Evolutionary conservation across 2,329 filamentous ascomycete species (phyloP).

Genomic region (Trichoderma semiorbis): DNA sequence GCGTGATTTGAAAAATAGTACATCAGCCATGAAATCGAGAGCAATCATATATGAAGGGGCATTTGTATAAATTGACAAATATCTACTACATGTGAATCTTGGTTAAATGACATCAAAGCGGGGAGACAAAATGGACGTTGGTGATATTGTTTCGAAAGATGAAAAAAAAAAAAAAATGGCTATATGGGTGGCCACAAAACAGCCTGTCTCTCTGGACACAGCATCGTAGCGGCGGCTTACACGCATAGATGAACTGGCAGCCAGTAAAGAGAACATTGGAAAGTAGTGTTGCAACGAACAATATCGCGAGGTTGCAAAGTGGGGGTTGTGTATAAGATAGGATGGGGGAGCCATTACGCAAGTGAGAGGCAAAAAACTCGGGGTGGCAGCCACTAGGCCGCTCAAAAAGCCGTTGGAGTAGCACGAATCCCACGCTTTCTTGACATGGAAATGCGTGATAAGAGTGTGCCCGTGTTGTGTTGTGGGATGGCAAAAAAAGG

Average conservation of each 20-base stretch:
- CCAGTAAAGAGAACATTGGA: not conserved
- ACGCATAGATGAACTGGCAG: not conserved
- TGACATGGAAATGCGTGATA: not conserved
- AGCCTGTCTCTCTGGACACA: not conserved
- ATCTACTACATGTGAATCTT: not conserved
- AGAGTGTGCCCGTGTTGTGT: not conserved
- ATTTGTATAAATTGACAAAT: not conserved
- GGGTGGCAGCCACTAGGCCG: not conserved
- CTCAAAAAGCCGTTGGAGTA: not conserved
- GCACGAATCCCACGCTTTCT: not conserved
- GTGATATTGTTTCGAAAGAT: not conserved
- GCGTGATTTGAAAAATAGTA: not conserved
- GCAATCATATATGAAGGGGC: not conserved
- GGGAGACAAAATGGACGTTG: not conserved
- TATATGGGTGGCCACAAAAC: not conserved
- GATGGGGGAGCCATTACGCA: not conserved
- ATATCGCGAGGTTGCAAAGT: not conserved
- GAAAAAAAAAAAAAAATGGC: no score
- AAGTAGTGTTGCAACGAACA: not conserved
- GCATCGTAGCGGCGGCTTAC: not conserved
- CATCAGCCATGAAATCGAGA: not conserved
- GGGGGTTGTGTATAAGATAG: not conserved
- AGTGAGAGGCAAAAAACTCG: not conserved
- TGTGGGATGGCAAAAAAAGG: not conserved
- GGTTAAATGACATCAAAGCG: not conserved